These are phyloP conservation scores for Boletellus ananiceps DNA, from an alignment of 768 basidiomycete genomes.

Conservation along the genomic window DNA sequence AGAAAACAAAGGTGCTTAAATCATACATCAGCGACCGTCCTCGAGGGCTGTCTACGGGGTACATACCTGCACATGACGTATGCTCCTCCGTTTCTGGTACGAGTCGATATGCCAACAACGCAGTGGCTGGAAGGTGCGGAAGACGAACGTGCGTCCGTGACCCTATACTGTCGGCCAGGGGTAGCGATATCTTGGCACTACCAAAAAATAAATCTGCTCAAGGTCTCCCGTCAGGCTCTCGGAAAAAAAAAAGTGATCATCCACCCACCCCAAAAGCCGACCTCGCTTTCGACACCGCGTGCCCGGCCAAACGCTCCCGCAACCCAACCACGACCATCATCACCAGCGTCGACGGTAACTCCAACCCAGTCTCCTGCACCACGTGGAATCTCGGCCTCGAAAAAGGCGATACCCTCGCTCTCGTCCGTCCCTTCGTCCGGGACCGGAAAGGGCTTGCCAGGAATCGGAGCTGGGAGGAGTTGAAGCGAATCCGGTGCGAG, in stretches of 20 bases:
- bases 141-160: conserved; percentile 45
- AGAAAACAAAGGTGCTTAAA: conserved; percentile 48
- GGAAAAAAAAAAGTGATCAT: conserved; percentile 4
- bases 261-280: conserved; percentile 41
- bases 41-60: neutral
- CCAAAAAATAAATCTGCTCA: conserved; percentile 40
- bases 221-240: conserved; percentile 5
- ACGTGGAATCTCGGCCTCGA: conserved; percentile 44
- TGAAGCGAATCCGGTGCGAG: conserved; percentile 47
- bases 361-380: conserved; percentile 43
- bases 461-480: conserved; percentile 58
- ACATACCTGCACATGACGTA: conserved; percentile 30
- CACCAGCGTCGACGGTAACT: conserved; percentile 45
- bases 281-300: conserved; percentile 30
- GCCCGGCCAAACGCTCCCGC: conserved; percentile 46
- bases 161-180: conserved; percentile 23
- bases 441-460: conserved; percentile 54
- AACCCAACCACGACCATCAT: conserved; percentile 58
- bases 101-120: conserved; percentile 62
- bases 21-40: conserved; percentile 5
- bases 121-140: conserved; percentile 53
- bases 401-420: conserved; percentile 67
- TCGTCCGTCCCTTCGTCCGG: conserved; percentile 69
- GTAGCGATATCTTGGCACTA: conserved; percentile 31
- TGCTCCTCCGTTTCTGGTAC: conserved; percentile 28